A percentile compares a stretch with the other conserved stretches of the same genome.
Evolutionary conservation across 495 filamentous ascomycete genomes (phyloP).

Genomic region (Chaetomium tenue): DNA sequence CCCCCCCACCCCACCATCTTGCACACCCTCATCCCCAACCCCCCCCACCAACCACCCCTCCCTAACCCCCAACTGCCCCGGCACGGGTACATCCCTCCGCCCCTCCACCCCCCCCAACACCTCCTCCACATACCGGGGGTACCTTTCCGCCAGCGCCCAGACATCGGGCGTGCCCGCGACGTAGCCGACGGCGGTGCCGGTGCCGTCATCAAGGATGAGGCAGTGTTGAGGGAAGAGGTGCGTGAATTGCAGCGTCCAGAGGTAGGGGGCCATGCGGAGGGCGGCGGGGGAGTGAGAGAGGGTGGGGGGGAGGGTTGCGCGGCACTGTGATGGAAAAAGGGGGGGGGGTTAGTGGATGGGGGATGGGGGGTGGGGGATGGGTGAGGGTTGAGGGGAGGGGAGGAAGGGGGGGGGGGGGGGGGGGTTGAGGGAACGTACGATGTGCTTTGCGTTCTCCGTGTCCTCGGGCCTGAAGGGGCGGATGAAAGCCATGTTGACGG

Average conservation of each 20-base stretch:
- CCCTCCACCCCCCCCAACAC: constrained; percentile 32
- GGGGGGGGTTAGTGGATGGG: neutral
- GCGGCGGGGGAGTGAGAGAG: constrained; percentile 30
- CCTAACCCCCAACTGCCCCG: constrained; percentile 25
- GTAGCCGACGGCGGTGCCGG: constrained; percentile 42
- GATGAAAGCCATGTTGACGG: constrained; percentile 38
- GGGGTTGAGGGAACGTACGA: constrained; percentile 29
- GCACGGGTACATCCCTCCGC: constrained; percentile 23
- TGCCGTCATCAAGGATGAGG: constrained; percentile 45
- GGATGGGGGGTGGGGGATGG: neutral
- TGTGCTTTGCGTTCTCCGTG: constrained; percentile 36
- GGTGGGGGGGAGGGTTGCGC: constrained; percentile 41
- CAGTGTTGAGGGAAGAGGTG: constrained; percentile 38
- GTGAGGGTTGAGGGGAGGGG: neutral
- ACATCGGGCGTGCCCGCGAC: constrained; percentile 43
- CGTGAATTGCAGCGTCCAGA: constrained; percentile 48
- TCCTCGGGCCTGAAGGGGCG: constrained; percentile 35
- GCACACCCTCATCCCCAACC: constrained; percentile 27
- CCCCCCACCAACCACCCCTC: constrained; percentile 21
- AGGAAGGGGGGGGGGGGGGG: neutral
- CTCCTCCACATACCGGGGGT: constrained; percentile 33
- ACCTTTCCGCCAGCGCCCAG: constrained; percentile 30
- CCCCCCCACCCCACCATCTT: neutral
- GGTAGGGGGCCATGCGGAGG: constrained; percentile 39
- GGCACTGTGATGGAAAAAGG: no score